Evolutionary conservation across 805 yeast genomes (phyloP), one percentile per base, ranked within the genome.

Genomic region (Teunomyces panamensis): DNA sequence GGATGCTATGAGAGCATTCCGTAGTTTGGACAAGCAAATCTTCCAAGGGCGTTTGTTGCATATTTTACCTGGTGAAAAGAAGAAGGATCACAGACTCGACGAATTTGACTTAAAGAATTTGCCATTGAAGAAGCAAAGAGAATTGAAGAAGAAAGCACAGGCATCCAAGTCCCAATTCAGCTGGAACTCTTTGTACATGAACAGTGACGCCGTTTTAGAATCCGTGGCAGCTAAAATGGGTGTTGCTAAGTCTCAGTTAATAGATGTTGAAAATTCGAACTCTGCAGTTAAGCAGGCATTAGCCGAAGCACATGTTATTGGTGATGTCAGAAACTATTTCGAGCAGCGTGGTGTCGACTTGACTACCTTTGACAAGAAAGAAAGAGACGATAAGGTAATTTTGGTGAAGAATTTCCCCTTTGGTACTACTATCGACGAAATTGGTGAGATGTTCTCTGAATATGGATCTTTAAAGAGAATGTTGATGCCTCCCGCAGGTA

Each of bases 261-360:
- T 94, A 51, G 95, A 94, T 64, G 92, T 97, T 1, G 87, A 89
- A 56, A 88, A 84, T 54, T 78, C 96, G 6, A 83, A 77, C 50
- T 86, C 96, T 45, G 97, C 96, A 1, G 98, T 94, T 10, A 89
- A 91, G 63, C 98, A 91, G 67, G 98, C 99, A 0, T 77, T 94
- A 53, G 98, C 99, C 0, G 99, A 94, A 70, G 95, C 97, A 2
- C 94, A 90, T 60, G 96, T 91, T 13, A 84, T 94, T 59, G 94
- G 91, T 39, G 94, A 86, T 65, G 96, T 94, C 9, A 80, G 96
- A 60, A 81, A 81, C 56, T 94, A 83, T 67, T 94, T 94, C 65
- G 96, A 89, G 64, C 67, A 73, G 20, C 85, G 85, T 61, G 96
- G 96, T 30, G 88, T 94, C 37, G 97, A 92, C 70, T 71, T 94